phyloP scores from a whole-genome alignment of 2,329 filamentous ascomycete species.

The Plenodomus tracheiphilus region DNA sequence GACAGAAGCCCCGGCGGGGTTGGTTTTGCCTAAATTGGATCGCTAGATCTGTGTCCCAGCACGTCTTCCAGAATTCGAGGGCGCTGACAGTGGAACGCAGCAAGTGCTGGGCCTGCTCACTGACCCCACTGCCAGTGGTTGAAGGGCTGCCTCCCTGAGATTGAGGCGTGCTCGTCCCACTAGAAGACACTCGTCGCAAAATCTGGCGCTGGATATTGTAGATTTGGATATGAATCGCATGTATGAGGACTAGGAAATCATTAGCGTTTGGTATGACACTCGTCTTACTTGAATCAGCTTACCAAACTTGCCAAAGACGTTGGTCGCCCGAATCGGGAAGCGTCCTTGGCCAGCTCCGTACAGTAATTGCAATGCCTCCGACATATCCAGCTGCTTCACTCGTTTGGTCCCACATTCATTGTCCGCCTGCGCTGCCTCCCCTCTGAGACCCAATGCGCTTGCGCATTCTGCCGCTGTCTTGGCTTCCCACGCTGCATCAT shows the following conservation, averaged over 20 bases:
- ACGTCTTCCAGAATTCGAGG: constrained; percentile 71
- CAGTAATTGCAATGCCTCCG: constrained; percentile 63
- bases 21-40: constrained; percentile 67
- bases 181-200: constrained; percentile 39
- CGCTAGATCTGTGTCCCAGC: constrained; percentile 71
- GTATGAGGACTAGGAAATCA: constrained; percentile 60
- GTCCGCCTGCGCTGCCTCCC: constrained; percentile 57
- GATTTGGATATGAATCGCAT: constrained; percentile 68
- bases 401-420: constrained; percentile 67
- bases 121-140: constrained; percentile 49
- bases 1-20: constrained; percentile 68
- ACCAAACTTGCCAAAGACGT: constrained; percentile 70
- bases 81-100: constrained; percentile 55
- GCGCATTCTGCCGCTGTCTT: constrained; percentile 62
- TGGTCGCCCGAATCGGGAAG: constrained; percentile 68
- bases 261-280: constrained; percentile 7
- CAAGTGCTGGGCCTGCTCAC: constrained; percentile 54
- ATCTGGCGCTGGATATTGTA: constrained; percentile 55
- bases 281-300: constrained; percentile 3
- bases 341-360: constrained; percentile 61
- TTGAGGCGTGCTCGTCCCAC: constrained; percentile 59
- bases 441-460: constrained; percentile 66
- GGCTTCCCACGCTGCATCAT: constrained; percentile 76
- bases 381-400: constrained; percentile 66
- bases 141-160: constrained; percentile 55